phyloP scores from a whole-genome alignment of 2,329 filamentous ascomycete genomes.

The Cordyceps cicadae region DNA sequence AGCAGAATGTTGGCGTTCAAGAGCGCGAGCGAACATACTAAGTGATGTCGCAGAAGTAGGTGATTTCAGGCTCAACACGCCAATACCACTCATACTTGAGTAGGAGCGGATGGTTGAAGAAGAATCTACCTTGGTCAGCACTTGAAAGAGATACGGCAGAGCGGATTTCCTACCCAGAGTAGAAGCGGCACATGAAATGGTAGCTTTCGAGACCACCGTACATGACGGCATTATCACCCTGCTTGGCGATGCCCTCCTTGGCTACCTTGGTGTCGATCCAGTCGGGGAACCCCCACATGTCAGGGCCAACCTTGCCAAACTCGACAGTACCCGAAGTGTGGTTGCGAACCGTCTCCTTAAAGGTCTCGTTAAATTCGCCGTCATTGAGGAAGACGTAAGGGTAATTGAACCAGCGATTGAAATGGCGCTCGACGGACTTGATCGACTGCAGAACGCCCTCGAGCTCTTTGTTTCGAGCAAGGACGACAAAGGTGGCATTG shows the following conservation, averaged over 20 bases:
- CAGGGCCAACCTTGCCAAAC: slow-evolving; percentile 84
- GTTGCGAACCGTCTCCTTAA: slow-evolving; percentile 79
- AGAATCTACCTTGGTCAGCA: slow-evolving; percentile 52
- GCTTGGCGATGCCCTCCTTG: slow-evolving; percentile 91
- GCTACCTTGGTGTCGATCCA: slow-evolving; percentile 93
- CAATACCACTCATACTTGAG: slow-evolving; percentile 99
- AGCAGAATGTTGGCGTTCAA: neutral
- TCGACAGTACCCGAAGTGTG: slow-evolving; percentile 84
- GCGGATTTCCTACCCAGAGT: slow-evolving; percentile 65
- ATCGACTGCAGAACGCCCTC: slow-evolving; percentile 94
- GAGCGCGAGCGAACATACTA: slow-evolving; percentile 51
- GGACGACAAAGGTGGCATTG: slow-evolving; percentile 91
- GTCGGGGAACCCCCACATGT: slow-evolving; percentile 94
- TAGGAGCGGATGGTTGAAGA: slow-evolving; percentile 92
- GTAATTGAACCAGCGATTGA: slow-evolving; percentile 98
- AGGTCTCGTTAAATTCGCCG: slow-evolving; percentile 89
- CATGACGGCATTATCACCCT: slow-evolving; percentile 97
- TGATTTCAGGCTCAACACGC: slow-evolving; percentile 98
- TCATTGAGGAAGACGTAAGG: slow-evolving; percentile 98
- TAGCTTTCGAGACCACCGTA: slow-evolving; percentile 98
- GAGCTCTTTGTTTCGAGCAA: slow-evolving; percentile 92
- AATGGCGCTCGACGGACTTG: slow-evolving; percentile 96
- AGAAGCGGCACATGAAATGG: slow-evolving; percentile 98
- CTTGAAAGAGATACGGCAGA: neutral
- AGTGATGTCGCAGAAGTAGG: slow-evolving; percentile 99